A percentile compares a stretch with the other conserved stretches of the same genome.
Evolutionary conservation across 495 filamentous ascomycete species (phyloP).

Genomic region (Entonaema liquescens): DNA sequence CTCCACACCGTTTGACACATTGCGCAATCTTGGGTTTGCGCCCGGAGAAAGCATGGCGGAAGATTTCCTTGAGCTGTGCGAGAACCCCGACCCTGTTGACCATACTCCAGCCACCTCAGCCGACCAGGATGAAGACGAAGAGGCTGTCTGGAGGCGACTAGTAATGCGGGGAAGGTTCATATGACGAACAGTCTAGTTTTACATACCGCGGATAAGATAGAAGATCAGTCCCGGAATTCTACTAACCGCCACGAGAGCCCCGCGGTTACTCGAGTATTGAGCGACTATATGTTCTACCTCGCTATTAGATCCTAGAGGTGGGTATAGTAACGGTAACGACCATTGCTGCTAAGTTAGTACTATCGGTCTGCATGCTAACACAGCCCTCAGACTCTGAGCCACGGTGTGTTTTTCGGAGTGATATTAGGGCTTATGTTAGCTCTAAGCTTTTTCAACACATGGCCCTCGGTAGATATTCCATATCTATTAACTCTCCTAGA

Average conservation of each 20-base stretch:
- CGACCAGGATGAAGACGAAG: conserved; percentile 47
- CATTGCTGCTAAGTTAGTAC: neutral
- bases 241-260: neutral
- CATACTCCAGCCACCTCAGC: conserved; percentile 32
- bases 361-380: conserved; percentile 9
- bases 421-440: neutral
- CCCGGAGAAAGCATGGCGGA: conserved; percentile 45
- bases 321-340: neutral
- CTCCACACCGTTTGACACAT: conserved; percentile 41
- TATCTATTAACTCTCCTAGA: neutral
- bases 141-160: conserved; percentile 45
- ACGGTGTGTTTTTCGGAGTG: neutral
- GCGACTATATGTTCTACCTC: neutral
- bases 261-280: neutral
- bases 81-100: conserved; percentile 45
- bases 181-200: conserved; percentile 14
- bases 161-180: conserved; percentile 47
- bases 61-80: conserved; percentile 46
- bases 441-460: neutral
- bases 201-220: neutral
- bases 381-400: neutral
- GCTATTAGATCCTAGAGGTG: neutral
- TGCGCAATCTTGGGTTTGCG: conserved; percentile 45
- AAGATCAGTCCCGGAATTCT: neutral
- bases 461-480: neutral